These are phyloP conservation scores for Royoungia palumana DNA, from an alignment of 768 basidiomycete genomes.

Conservation along the genomic window DNA sequence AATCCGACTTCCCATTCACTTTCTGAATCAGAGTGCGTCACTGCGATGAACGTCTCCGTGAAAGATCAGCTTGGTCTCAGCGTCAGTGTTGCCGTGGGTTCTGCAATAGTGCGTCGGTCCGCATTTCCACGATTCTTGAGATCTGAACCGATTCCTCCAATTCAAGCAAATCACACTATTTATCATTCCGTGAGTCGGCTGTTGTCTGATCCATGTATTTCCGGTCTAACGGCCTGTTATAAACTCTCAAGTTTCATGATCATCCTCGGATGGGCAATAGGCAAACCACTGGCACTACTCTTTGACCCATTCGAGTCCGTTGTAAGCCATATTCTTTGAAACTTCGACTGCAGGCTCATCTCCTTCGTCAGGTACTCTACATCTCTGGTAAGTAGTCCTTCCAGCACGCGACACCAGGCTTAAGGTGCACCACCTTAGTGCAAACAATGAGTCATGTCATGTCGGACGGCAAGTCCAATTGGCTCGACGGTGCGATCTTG, in stretches of 20 bases:
- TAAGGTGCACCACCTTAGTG: slow-evolving; percentile 40
- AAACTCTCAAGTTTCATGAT: slow-evolving; percentile 57
- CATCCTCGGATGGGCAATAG: slow-evolving; percentile 74
- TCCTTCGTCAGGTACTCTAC: slow-evolving; percentile 31
- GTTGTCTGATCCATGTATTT: neutral
- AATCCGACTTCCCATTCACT: neutral
- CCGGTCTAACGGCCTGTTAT: slow-evolving; percentile 4
- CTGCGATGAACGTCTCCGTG: slow-evolving; percentile 85
- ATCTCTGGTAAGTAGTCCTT: slow-evolving; percentile 35
- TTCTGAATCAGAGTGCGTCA: slow-evolving; percentile 65
- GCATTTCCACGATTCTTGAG: neutral
- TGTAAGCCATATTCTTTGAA: slow-evolving; percentile 31
- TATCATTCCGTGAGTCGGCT: slow-evolving; percentile 66
- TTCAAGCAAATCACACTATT: slow-evolving; percentile 77
- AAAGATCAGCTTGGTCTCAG: slow-evolving; percentile 80
- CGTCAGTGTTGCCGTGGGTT: slow-evolving; percentile 80
- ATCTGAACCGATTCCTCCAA: neutral
- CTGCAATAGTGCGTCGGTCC: slow-evolving; percentile 56
- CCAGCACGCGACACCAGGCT: slow-evolving; percentile 27
- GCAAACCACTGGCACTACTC: slow-evolving; percentile 74
- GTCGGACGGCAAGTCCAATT: slow-evolving; percentile 79
- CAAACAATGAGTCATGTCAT: slow-evolving; percentile 81
- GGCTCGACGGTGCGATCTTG: slow-evolving; percentile 74
- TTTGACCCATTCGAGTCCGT: slow-evolving; percentile 91
- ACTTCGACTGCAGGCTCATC: slow-evolving; percentile 7